A percentile compares a stretch with the other conserved stretches of the same genome.
Evolutionary conservation across 2,329 filamentous ascomycete species (phyloP).

Genomic region (Seiridium cupressi): DNA sequence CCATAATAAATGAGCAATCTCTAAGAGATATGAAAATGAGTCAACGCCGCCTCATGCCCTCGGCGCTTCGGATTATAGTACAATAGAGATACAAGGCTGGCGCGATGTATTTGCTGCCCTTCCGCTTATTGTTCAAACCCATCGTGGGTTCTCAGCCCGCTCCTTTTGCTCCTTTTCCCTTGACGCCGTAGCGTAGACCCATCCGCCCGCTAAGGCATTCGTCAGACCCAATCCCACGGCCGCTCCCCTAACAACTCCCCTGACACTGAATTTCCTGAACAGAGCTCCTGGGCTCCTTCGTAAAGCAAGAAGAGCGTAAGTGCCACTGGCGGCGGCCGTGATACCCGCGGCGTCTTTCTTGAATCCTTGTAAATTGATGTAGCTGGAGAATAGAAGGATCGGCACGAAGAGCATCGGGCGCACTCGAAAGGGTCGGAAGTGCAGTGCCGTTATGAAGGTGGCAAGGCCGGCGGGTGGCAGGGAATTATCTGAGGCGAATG

Average conservation of each 20-base stretch:
- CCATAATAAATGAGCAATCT: too few relatives aligned
- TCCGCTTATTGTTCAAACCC: conserved; percentile 30
- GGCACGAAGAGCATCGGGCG: conserved; percentile 51
- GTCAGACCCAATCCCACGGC: conserved; percentile 48
- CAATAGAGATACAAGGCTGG: too few relatives aligned
- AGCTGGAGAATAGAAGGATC: conserved; percentile 54
- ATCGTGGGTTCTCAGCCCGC: conserved; percentile 48
- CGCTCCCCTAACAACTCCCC: conserved; percentile 48
- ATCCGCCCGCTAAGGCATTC: conserved; percentile 49
- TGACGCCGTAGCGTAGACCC: conserved; percentile 51
- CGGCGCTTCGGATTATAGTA: not conserved
- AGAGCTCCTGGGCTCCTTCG: conserved; percentile 38
- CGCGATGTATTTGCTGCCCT: not conserved
- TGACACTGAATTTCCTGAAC: conserved; percentile 39
- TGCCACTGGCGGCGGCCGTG: conserved; percentile 53
- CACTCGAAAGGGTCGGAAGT: conserved; percentile 50
- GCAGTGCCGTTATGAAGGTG: conserved; percentile 54
- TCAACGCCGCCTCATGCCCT: not conserved
- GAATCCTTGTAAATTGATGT: conserved; percentile 59
- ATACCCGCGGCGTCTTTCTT: conserved; percentile 56
- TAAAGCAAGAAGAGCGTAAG: conserved; percentile 55
- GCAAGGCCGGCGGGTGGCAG: conserved; percentile 54
- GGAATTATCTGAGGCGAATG: conserved; percentile 41
- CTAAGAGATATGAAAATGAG: too few relatives aligned
- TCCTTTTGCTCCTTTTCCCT: conserved; percentile 47